Base-by-base conservation (phyloP, 73 alveolate species). In the Tetrahymena malaccensis region DNA sequence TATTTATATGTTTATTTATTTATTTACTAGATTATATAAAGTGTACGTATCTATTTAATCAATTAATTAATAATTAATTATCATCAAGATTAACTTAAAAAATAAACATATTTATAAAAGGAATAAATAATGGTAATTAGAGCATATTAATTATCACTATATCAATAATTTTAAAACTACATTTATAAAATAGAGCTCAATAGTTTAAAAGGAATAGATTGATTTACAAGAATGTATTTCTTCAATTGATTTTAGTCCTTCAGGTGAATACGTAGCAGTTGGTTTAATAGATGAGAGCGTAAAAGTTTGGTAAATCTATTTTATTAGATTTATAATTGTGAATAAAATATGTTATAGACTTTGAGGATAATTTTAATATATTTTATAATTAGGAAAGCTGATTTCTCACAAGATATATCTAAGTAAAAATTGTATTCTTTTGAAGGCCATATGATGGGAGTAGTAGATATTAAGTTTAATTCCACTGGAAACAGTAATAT, bases 201-300 rank as follows among this genome's bases (percentile, higher is more conserved):
- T 70, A 70, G 89, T 70, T 27, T 70, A 70, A 70, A 70, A 70
- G 12, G 89, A 70, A 70, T 70, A 70, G 12, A 70, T 70, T n/a
- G 89, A 58, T 44, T 43, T 95, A 56, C 95, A 95, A 17, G 97
- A 95, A 93, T 95, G 95, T 43, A 95, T 95, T 43, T 95, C 97
- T 6, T 95, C 94, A 55, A 37, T 95, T 35, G 97, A 95, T 70
- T 70, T 70, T 31, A 70, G 89, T 95, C 55, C 94, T 40, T 85
- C 95, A 34, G 55, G 85, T 27, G 95, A 95, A 10, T 95, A 95
- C 35, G 85, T 58, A n/a, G 97, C 97, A 43, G 97, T 94, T 35
- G 97, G 97, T 34, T 85, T 89, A 34, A 55, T 95, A 15, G 97
- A 95, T 95, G 97, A 95, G 93, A 95, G 94, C 35, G 97, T 95